Evolutionary conservation across 495 filamentous ascomycete species (phyloP), one percentile per base, ranked within the genome.

Genomic region (Margaritispora aquatica): DNA sequence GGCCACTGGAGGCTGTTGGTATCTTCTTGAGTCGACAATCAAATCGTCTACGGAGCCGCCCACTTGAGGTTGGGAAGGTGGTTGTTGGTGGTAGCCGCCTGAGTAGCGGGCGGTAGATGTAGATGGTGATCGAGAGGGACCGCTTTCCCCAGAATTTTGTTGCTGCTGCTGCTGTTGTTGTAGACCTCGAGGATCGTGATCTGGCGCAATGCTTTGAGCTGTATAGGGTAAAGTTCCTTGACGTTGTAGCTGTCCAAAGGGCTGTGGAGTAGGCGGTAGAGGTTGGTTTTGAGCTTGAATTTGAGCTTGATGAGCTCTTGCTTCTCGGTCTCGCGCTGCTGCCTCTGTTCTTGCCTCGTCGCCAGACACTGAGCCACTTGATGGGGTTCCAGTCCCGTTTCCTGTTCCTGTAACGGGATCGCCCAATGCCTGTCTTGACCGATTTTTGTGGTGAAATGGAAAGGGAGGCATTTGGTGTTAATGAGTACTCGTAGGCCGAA

Each of bases 341-440:
- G 29, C 29, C 29, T 34, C 29, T 34, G 29, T 34, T 15, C 29
- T 34, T 3, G 38, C 17, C 38, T 44, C 38, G 38, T 44, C 38
- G 7, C 38, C 38, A 7, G 61, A 59, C 13, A 22, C 51, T 31
- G 51, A 54, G 22, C 51, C 50, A 50, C 51, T 36, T 15, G 59
- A 56, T 7, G 53, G 48, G 11, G 49, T 49, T 17, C 52, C 20
- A 44, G 29, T 8, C 22, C 27, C 47, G 15, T 21, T 38, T 27
- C 46, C 49, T 59, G 27, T 38, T 27, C 46, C 49, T 59, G 60
- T 59, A 48, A 65, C 57, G 17, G 52, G 51, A 47, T 68, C 64
- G 51, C 60, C 62, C 60, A 69, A 56, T 55, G 62, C 65, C 56
- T 66, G 66, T 57, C 68, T 69, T 51, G 69, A 70, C 53, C 68